Evolutionary conservation across 2,329 filamentous ascomycete genomes (phyloP).

Genomic region (Ophioceras dolichostomum): DNA sequence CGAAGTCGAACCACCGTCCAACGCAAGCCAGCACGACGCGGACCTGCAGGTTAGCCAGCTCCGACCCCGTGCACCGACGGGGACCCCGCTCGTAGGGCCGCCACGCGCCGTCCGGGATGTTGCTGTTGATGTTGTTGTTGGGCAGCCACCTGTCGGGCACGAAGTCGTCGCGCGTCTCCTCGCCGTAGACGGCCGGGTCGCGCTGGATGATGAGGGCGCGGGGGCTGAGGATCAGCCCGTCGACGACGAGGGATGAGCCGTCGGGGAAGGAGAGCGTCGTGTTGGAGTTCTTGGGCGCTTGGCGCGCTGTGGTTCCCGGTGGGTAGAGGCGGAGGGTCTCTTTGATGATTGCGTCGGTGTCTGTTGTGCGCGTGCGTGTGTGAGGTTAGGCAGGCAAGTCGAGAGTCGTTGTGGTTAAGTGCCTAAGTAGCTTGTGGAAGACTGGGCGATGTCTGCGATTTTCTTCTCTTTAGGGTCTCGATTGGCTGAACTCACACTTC

Average conservation of each 20-base stretch:
- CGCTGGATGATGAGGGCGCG: constrained; percentile 21
- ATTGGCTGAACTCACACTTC: no score
- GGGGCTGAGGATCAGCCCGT: constrained; percentile 22
- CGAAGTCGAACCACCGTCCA: constrained; percentile 16
- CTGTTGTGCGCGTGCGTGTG: no score
- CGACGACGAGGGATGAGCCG: constrained; percentile 14
- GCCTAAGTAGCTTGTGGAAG: no score
- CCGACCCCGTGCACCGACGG: constrained; percentile 41
- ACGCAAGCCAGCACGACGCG: constrained; percentile 17
- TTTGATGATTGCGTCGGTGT: constrained; percentile 24
- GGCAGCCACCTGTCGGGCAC: constrained; percentile 27
- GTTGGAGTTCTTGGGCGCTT: constrained; percentile 11
- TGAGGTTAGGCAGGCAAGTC: no score
- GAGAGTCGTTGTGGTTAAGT: no score
- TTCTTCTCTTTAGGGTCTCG: no score
- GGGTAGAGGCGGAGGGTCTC: constrained; percentile 22
- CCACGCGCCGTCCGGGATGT: constrained; percentile 28
- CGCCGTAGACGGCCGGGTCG: constrained; percentile 20
- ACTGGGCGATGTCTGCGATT: no score
- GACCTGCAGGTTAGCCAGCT: constrained; percentile 29
- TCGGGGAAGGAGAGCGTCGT: constrained; percentile 15
- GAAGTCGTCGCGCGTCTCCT: constrained; percentile 19
- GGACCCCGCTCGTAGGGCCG: constrained; percentile 39
- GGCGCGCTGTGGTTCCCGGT: constrained; percentile 18
- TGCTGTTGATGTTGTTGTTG: constrained; percentile 11